Base-by-base conservation (phyloP, 768 basidiomycete species). In the Suillus weaverae region DNA sequence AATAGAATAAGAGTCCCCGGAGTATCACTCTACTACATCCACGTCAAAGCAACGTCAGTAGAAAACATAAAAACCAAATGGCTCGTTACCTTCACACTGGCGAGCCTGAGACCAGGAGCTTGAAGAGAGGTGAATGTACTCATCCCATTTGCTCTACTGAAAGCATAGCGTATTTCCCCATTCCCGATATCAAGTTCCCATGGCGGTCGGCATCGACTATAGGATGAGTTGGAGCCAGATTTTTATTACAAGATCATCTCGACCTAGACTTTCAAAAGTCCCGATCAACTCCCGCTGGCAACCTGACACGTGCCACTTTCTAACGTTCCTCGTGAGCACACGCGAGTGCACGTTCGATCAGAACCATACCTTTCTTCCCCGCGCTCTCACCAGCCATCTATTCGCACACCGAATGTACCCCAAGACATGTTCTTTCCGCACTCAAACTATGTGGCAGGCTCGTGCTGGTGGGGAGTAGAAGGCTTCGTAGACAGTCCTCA, bases 281-380 rank as follows among this genome's bases (percentile, higher is more conserved):
- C 50, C 14, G 26, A 53, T 46, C 44, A 33, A 32, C 51, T 10
- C 51, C 30, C 51, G 10, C 51, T 53, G 18, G 9, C 51, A 32
- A 10, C 18, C 51, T 62, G 13, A 63, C 30, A 53, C 69, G 4
- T 14, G 65, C 2, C 64, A 60, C 4, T 51, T 59, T n/a, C n/a
- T n/a, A n/a, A n/a, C n/a, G 5, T 62, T 51, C 51, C 30, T 53
- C 30, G 8, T 32, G 18, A 18, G 30, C 30, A 8, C 50, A 8
- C 2, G 36, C 36, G 11, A 9, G 30, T 4, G 30, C 2, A 53
- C 32, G 51, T 32, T 53, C 30, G 30, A 32, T 32, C 32, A 53
- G 51, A 32, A 18, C 4, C 4, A 32, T 32, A 16, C 16, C 30
- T 30, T 53, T 53, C 51, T 32, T 53, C 51, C 4, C 30, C 16